A percentile compares a stretch with the other conserved stretches of the same genome.
Evolutionary conservation across 331 rosid genomes (phyloP).

Genomic region (Pyrus hybrid): DNA sequence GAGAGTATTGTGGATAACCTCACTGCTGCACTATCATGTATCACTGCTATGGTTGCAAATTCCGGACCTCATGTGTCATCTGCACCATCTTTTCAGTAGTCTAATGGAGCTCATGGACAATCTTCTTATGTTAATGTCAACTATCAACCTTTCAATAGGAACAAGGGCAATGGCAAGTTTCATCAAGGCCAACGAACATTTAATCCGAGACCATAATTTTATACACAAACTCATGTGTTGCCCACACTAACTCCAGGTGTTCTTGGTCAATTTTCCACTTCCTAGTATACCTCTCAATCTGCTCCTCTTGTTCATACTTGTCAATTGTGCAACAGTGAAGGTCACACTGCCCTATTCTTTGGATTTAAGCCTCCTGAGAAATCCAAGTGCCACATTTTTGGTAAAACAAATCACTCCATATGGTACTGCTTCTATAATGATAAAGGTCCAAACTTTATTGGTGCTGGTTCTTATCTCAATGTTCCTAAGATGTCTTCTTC

Average conservation of each 20-base stretch:
- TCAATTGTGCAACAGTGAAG: background rate
- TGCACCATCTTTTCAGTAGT: background rate
- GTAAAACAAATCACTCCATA: too few species aligned
- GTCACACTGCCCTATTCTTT: background rate
- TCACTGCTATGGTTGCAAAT: background rate
- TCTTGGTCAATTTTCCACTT: background rate
- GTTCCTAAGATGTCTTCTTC: background rate
- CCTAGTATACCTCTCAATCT: background rate
- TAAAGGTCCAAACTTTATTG: background rate
- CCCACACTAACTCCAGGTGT: background rate
- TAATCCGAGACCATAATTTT: background rate
- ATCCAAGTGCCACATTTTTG: background rate
- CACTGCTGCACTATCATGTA: too few species aligned
- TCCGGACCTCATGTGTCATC: background rate
- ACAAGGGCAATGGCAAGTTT: background rate
- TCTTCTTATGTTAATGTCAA: background rate
- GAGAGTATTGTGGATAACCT: background rate
- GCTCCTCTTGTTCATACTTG: background rate
- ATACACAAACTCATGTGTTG: background rate
- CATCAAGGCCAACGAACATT: background rate
- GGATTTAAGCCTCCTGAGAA: background rate
- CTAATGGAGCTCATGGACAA: background rate
- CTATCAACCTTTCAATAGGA: rapidly evolving
- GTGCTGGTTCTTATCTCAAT: background rate
- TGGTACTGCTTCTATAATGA: too few species aligned